Conservation (phyloP, 176 grass and related monocot species). For the Musa schizocarpa region DNA sequence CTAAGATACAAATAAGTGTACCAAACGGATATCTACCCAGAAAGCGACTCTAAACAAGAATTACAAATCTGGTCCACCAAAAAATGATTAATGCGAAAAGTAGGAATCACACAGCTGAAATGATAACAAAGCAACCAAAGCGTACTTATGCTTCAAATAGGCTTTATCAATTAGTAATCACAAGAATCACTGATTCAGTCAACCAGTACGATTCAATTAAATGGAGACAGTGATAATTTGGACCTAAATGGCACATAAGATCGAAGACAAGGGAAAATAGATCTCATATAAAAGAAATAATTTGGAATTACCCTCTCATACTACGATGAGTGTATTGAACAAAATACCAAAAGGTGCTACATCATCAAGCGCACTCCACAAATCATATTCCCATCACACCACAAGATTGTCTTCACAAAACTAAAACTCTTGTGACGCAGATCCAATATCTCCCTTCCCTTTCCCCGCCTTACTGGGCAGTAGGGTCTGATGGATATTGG, state of each 20-base stretch:
- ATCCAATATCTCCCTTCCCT: constrained; percentile 8
- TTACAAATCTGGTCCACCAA: neutral
- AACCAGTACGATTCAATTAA: neutral
- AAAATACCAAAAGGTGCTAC: neutral
- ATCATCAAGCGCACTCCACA: neutral
- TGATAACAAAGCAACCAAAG: neutral
- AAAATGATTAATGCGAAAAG: neutral
- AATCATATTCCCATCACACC: neutral
- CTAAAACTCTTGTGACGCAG: constrained; percentile 18
- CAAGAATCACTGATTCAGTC: neutral
- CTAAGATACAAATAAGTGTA: neutral
- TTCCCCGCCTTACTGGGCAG: constrained; percentile 32
- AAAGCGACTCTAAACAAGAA: neutral
- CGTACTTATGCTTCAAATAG: neutral
- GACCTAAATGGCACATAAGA: neutral
- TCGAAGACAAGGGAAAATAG: neutral
- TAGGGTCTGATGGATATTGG: constrained; percentile 35
- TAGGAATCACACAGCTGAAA: neutral
- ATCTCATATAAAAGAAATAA: neutral
- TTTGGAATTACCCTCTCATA: neutral
- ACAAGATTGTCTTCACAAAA: neutral
- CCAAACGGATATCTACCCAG: neutral
- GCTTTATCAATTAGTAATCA: neutral
- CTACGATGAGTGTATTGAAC: neutral
- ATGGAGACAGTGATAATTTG: neutral